Evolutionary conservation across 176 grass and related monocot genomes (phyloP), one percentile per base, ranked within the genome.

Genomic region (Eremochloa ophiuroides): DNA sequence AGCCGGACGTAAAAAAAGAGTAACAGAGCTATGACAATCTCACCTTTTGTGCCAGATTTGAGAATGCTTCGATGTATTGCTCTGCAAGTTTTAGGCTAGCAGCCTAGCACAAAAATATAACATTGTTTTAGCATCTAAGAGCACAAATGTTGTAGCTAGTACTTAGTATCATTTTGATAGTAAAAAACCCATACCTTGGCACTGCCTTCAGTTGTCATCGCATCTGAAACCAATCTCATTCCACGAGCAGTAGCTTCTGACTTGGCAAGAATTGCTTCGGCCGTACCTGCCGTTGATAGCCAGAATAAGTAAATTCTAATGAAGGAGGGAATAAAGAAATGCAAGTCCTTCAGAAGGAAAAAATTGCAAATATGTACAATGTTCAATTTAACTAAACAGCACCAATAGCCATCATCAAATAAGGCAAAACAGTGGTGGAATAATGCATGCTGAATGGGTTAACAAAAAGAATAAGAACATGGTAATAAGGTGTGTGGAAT

Each of bases 61-160:
- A 82, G 62, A 94, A 98, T 72, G 90, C 92, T 29, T 73, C 86
- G 18, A 98, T 87, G 71, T 94, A 98, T 75, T 98, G 95, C 83
- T 98, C 95, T 9, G 88, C 95, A 44, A 95, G 64, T 87, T 84
- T 95, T 40, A 98, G 75, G 84, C 85, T 89, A 2, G 90, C 92
- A 85, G 90, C 92, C 95, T 95, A 82, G 30, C 58, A 20, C 62
- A 66, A 48, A 74, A 31, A 58, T 30, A 67, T 47, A 68, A 51
- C 18, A 37, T 55, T 78, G 35, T 80, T 35, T 2, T 56, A 63
- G 42, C 13, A 71, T 13, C 5, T 13, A 46, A 37, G 27, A 40
- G 5, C 6, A 17, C n/a, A 82, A 53, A 60, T 10, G 16, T 60
- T 22, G 22, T 66, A 31, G 62, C 64, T 48, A 48, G 44, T 16